Base-by-base conservation (phyloP, 192 early-diverging fungal species). In the Gonapodya prolifera region DNA sequence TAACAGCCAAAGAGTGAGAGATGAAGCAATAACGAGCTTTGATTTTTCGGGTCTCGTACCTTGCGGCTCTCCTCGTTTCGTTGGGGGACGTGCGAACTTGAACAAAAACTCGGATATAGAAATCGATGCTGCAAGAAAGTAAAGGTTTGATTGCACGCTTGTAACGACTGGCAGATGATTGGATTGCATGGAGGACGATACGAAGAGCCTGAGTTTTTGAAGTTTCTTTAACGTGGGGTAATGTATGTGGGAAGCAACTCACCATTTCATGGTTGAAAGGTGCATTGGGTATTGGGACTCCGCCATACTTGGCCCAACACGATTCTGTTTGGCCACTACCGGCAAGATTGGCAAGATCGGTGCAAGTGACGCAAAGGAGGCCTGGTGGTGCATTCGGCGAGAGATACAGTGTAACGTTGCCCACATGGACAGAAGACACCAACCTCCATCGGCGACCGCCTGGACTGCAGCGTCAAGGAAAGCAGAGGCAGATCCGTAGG, bases 81-180 rank as follows among this genome's bases (percentile, higher is more conserved):
- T 85, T 78, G 0, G 95, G 84, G 29, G 90, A 93, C 34, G 89
- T 85, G 73, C 90, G 87, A 1, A 99, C 94, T 18, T 93, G 89
- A 34, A 99, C 94, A 86, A 99, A 99, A 13, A 99, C 88, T 61
- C 98, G 89, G 30, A 98, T 87, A 81, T 99, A 99, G 80, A 96
- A 99, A 82, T 99, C 98, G 34, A 99, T 99, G 83, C 94, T 96
- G 77, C 92, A 93, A 31, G 93, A 93, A 2, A 94, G 84, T 76
- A 99, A 83, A 16, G 97, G 97, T 32, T 90, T 91, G 79, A 99
- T 96, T 71, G 88, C 87, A 17, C 94, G 89, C 75, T 84, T 88
- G 81, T 98, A 94, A 69, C 92, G 88, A 61, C 90, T 90, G 34
- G 97, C 96, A 1, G 93, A 89, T 29, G 91, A 87, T 78, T 94